These are phyloP conservation scores for Aspergillus piperis DNA, from an alignment of 2,329 filamentous ascomycete species.

Conservation along the genomic window DNA sequence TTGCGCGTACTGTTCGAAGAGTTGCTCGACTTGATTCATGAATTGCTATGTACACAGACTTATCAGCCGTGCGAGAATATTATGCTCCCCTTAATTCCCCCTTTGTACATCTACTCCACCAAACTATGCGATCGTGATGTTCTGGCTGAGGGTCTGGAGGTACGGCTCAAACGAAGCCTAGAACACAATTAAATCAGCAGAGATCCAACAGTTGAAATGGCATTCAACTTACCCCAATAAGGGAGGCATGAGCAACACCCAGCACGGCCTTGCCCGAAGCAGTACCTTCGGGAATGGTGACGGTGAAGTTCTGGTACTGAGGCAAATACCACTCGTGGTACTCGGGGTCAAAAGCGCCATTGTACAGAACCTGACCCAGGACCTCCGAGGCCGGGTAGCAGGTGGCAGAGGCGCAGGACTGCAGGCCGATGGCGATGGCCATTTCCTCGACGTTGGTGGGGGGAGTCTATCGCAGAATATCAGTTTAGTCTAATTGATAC, in stretches of 20 bases:
- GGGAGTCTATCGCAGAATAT: conserved; percentile 22
- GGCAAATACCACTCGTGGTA: conserved; percentile 25
- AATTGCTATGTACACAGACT: neutral
- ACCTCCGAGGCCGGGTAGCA: conserved; percentile 24
- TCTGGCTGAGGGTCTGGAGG: neutral
- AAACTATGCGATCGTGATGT: neutral
- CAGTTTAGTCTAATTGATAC: too few species aligned
- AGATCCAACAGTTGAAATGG: neutral
- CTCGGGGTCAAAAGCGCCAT: conserved; percentile 29
- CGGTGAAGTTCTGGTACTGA: conserved; percentile 37
- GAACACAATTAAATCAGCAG: neutral
- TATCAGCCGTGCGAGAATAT: too few species aligned
- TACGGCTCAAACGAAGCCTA: neutral
- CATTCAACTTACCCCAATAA: conserved; percentile 32
- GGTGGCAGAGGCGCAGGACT: conserved; percentile 22
- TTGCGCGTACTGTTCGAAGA: too few species aligned
- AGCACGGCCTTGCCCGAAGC: conserved; percentile 22
- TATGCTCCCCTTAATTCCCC: neutral
- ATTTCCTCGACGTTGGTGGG: conserved; percentile 31
- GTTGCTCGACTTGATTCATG: too few species aligned
- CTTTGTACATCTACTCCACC: too few species aligned
- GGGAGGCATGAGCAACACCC: conserved; percentile 31
- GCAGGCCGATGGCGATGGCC: conserved; percentile 32
- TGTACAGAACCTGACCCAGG: conserved; percentile 31
- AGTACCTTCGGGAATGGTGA: conserved; percentile 25